Evolutionary conservation across 116 monocot genomes (phyloP), one percentile per base, ranked within the genome.

Genomic region (Cymodocea nodosa): DNA sequence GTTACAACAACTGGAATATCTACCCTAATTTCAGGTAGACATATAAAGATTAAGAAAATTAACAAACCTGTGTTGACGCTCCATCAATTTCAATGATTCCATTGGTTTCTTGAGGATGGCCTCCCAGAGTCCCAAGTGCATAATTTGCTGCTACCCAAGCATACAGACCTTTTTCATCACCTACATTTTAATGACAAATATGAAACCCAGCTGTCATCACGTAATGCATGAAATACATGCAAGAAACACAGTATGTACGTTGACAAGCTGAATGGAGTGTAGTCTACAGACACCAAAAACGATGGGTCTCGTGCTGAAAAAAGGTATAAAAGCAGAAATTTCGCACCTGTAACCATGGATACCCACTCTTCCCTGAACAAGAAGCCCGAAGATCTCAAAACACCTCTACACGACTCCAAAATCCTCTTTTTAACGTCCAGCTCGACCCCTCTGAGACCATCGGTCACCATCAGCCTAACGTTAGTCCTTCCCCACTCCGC

Each of bases 121-220:
- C 78, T 51, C 90, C 90, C 48, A 90, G 66, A 54, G 76, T 71
- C 35, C 83, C 86, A 68, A 90, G 81, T 35, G 81, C 90, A 77
- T 90, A 90, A 66, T 90, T 90, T 52, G 84, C 86, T 59, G 90
- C 68, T 39, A 86, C 79, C 90, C 90, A 90, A 30, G 84, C 84
- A 76, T 79, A 90, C 36, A 90, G 72, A 52, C 87, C 87, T 84
- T 84, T 86, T 67, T 84, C 87, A 66, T 66, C 61, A 54, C 90
- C 90, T 90, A 60, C 53, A 70, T 19, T 8, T 44, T 12, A 44
- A 44, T 44, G 6, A 8, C 44, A 44, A 44, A 4, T 10, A 44
- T 23, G 60, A 39, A 44, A 48, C 35, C 35, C 63, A 48, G 15
- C 35, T 25, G 23, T 58, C 62, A 62, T 15, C 36, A 62, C 15